A percentile compares a stretch with the other conserved stretches of the same genome.
These are phyloP conservation scores for Onygenales sp. DNA, from an alignment of 2,329 filamentous ascomycete genomes.

Conservation along the genomic window DNA sequence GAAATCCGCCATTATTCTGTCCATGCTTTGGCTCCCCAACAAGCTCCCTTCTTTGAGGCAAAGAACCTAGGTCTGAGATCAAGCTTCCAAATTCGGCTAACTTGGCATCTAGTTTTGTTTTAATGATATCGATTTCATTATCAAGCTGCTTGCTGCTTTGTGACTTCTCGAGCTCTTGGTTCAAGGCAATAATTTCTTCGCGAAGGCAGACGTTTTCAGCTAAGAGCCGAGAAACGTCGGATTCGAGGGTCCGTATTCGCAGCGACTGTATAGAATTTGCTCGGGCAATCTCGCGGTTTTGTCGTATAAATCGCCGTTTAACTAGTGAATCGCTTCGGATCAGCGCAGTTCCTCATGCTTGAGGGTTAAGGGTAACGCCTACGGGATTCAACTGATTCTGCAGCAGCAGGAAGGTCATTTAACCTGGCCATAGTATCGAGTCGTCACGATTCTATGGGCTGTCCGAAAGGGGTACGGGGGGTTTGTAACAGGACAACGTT, in stretches of 20 bases:
- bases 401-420: constrained; percentile 36
- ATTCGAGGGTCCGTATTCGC: constrained; percentile 53
- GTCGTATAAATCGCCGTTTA: constrained; percentile 54
- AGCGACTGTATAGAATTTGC: constrained; percentile 56
- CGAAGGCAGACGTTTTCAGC: constrained; percentile 51
- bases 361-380: constrained; percentile 16
- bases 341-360: background rate
- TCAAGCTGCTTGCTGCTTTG: constrained; percentile 34
- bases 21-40: background rate
- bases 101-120: constrained; percentile 46
- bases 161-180: constrained; percentile 43
- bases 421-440: constrained; percentile 36
- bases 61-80: constrained; percentile 43
- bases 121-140: constrained; percentile 43
- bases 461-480: background rate
- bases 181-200: constrained; percentile 49
- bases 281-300: constrained; percentile 57
- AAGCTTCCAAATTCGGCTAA: constrained; percentile 46
- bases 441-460: background rate
- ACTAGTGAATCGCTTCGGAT: constrained; percentile 30
- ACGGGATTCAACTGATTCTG: constrained; percentile 41
- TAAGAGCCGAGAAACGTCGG: constrained; percentile 51
- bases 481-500: background rate
- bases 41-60: constrained; percentile 22
- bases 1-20: background rate